These are phyloP conservation scores for Didymella pinodella DNA, from an alignment of 2,329 filamentous ascomycete genomes.

Conservation along the genomic window DNA sequence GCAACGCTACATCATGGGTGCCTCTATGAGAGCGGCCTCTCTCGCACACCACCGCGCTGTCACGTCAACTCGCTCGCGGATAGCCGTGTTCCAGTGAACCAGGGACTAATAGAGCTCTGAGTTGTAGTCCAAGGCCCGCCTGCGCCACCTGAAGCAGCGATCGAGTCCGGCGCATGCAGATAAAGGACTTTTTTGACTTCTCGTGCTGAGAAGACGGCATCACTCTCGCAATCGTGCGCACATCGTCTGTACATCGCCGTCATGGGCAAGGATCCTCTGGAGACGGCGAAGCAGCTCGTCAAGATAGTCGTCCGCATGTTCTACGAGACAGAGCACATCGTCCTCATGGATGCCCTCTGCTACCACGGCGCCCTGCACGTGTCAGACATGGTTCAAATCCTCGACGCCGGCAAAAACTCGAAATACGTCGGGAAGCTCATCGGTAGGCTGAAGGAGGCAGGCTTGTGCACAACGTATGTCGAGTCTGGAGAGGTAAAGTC, in stretches of 20 bases:
- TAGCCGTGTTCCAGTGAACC: conserved; percentile 17
- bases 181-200: conserved; percentile 11
- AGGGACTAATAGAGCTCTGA: conserved; percentile 8
- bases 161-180: conserved; percentile 20
- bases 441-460: conserved; percentile 83
- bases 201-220: conserved; percentile 14
- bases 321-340: conserved; percentile 83
- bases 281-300: conserved; percentile 78
- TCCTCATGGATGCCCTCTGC: conserved; percentile 81
- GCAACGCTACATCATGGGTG: conserved; percentile 26
- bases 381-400: conserved; percentile 84
- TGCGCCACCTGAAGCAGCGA: conserved; percentile 12
- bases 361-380: conserved; percentile 82
- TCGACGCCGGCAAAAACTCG: conserved; percentile 76
- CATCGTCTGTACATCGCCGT: conserved; percentile 23
- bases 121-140: conserved; percentile 2
- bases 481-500: conserved; percentile 14
- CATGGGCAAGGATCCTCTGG: conserved; percentile 59
- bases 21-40: conserved; percentile 18
- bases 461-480: conserved; percentile 79
- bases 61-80: conserved; percentile 25
- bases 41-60: conserved; percentile 24
- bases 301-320: conserved; percentile 87
- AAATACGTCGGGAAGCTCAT: conserved; percentile 93
- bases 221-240: background rate